These are phyloP conservation scores for Lactuca sativa DNA, from an alignment of 129 eudicot species.

Conservation along the genomic window DNA sequence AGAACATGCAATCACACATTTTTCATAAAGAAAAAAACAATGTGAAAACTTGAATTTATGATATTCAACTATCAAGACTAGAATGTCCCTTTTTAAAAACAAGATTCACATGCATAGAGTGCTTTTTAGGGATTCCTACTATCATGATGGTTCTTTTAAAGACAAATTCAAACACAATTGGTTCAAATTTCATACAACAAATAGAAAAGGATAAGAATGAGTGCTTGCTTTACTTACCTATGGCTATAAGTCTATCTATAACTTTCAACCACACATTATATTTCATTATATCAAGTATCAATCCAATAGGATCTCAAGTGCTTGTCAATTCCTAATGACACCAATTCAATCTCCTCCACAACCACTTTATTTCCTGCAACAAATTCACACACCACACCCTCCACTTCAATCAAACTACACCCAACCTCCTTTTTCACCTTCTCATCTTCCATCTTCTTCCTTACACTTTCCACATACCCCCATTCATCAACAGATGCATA, in stretches of 20 bases:
- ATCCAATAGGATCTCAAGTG: conserved; percentile 42
- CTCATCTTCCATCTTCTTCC: conserved; percentile 57
- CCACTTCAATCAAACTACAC: conserved; percentile 61
- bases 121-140: background rate
- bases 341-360: conserved; percentile 27
- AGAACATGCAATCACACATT: no score
- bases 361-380: conserved; percentile 52
- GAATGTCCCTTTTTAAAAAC: no score
- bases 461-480: conserved; percentile 59
- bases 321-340: conserved; percentile 34
- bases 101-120: background rate
- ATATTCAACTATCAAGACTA: no score
- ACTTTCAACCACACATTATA: conserved; percentile 14
- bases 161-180: background rate
- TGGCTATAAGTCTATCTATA: background rate
- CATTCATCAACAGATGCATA: conserved; percentile 65
- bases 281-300: conserved; percentile 8
- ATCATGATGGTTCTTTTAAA: background rate
- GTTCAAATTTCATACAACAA: background rate
- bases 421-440: conserved; percentile 64
- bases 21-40: background rate
- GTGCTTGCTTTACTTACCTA: background rate
- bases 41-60: background rate
- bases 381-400: conserved; percentile 49
- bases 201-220: background rate